Base-by-base conservation (phyloP, 495 filamentous ascomycete genomes). In the Penicillium paxilli region DNA sequence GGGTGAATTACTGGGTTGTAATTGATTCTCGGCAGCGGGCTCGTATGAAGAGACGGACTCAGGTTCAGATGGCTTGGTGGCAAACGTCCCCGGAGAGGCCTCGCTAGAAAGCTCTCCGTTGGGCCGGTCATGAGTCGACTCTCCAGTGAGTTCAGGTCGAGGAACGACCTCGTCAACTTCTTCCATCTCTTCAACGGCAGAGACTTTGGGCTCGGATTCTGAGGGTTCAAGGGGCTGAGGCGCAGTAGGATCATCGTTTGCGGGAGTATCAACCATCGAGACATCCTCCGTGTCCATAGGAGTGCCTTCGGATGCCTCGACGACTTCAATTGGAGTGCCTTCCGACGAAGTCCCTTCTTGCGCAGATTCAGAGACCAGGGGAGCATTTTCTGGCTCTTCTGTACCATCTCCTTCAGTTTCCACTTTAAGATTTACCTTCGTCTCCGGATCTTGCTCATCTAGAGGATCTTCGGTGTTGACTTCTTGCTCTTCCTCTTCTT, bases 11-110 rank as follows among this genome's bases (percentile, higher is more conserved):
- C 54, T 64, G 20, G 64, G 23, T 54, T 70, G 68, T 16, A 64
- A 51, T 19, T 57, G 53, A 41, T 73, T 78, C 22, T 77, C 74
- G 14, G 51, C 47, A n/a, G 68, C 57, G 35, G 65, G 60, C 52
- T 84, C 79, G 2, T 79, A 74, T 9, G 86, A 87, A 14, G 83
- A 83, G 26, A 81, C 75, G 10, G 87, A 89, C 49, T 88, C 86
- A 1, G 79, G 71, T 37, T 89, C 87, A 1, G 86, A 88, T 26
- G 84, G 83, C 46, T 86, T 87, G 6, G 85, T 86, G 44, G 81
- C 83, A n/a, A 84, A 76, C 8, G 85, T 84, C 17, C 74, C 79
- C 1, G 86, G 85, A 1, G 85, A 78, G 20, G 72, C 68, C 51
- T 77, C 69, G 47, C 75, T 78, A 32, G 74, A 77, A 16, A 62